These are phyloP conservation scores for Pseudocercospora vitis DNA, from an alignment of 2,329 filamentous ascomycete genomes.

Conservation along the genomic window DNA sequence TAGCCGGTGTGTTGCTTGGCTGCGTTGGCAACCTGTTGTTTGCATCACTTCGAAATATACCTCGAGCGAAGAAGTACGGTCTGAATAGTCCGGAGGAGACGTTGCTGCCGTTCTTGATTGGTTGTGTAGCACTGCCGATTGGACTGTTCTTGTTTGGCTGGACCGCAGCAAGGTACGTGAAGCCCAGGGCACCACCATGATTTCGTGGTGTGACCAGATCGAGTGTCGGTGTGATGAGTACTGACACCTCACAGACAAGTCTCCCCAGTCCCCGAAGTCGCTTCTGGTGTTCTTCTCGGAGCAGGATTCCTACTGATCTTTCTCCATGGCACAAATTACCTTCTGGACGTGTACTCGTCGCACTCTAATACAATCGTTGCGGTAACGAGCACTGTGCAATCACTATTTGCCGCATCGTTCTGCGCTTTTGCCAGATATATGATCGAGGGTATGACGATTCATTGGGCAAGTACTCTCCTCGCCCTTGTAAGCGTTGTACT, in stretches of 20 bases:
- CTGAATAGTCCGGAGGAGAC: conserved; percentile 39
- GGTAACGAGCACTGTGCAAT: conserved; percentile 37
- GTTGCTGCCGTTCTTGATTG: conserved; percentile 26
- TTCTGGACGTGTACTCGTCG: conserved; percentile 4
- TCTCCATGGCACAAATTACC: background rate
- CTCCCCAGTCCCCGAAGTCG: background rate
- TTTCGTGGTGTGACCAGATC: background rate
- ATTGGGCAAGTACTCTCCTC: conserved; percentile 34
- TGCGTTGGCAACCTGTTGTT: conserved; percentile 14
- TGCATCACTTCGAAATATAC: conserved; percentile 9
- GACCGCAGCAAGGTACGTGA: conserved; percentile 2
- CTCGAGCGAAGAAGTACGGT: conserved; percentile 18
- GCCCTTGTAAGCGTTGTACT: conserved; percentile 32
- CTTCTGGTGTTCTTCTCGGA: background rate
- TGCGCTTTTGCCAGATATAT: conserved; percentile 38
- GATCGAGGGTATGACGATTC: conserved; percentile 34
- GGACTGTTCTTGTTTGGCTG: conserved; percentile 5
- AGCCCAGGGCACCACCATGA: background rate
- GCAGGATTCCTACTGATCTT: background rate
- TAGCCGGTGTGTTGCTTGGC: conserved; percentile 24
- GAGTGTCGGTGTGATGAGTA: background rate
- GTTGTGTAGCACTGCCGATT: background rate
- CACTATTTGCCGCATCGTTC: conserved; percentile 35
- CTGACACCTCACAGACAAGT: background rate
- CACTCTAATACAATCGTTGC: conserved; percentile 36